These are phyloP conservation scores for Populus hybrid DNA, from an alignment of 441 rosid genomes.

Conservation along the genomic window DNA sequence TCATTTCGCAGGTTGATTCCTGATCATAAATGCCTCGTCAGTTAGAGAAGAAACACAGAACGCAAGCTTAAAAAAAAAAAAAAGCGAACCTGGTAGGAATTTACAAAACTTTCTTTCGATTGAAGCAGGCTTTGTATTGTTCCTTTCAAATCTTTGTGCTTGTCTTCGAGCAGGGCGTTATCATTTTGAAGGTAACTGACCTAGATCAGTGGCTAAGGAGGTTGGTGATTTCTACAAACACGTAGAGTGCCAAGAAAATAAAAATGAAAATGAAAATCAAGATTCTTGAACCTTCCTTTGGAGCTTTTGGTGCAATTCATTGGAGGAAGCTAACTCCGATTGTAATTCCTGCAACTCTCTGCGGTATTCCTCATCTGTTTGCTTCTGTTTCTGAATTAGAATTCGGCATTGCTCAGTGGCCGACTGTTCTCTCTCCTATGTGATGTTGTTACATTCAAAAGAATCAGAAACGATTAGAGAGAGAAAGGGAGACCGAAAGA, in stretches of 20 bases:
- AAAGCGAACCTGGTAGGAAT: constrained; percentile 59
- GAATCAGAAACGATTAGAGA: constrained; percentile 1
- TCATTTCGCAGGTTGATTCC: constrained; percentile 47
- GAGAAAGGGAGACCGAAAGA: neutral
- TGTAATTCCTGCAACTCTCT: constrained; percentile 54
- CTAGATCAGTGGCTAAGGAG: constrained; percentile 25
- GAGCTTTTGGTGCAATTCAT: constrained; percentile 48
- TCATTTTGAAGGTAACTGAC: constrained; percentile 71
- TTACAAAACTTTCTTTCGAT: constrained; percentile 58
- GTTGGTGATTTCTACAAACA: constrained; percentile 27
- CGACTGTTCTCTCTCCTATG: constrained; percentile 54
- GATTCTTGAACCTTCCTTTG: constrained; percentile 46
- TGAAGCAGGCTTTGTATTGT: constrained; percentile 64
- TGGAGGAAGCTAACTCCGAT: constrained; percentile 47
- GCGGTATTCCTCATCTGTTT: constrained; percentile 61
- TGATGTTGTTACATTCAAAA: neutral
- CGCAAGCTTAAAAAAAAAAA: neutral
- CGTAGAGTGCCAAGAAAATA: neutral
- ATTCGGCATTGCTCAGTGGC: constrained; percentile 47
- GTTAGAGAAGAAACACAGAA: neutral
- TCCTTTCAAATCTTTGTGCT: constrained; percentile 59
- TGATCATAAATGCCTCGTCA: constrained; percentile 30
- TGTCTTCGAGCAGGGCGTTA: constrained; percentile 60
- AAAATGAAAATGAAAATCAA: neutral
- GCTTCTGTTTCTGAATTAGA: constrained; percentile 61